A percentile compares a stretch with the other conserved stretches of the same genome.
Conservation (phyloP, 1,139 yeast species). For the Diutina ranongensis region DNA sequence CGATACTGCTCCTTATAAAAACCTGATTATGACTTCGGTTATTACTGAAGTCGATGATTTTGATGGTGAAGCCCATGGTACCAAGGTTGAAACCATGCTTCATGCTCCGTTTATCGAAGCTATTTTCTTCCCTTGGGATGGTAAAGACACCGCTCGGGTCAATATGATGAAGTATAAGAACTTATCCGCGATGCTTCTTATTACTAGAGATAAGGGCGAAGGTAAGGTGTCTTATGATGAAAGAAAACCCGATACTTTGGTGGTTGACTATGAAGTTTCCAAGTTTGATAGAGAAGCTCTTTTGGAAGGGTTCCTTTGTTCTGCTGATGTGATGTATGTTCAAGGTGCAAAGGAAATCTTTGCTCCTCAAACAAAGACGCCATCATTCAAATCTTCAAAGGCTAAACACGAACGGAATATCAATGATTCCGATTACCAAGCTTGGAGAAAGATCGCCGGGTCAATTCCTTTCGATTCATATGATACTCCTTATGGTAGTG, state of each 20-base stretch:
- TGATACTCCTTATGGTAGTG: conserved; percentile 34
- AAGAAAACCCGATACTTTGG: conserved; percentile 23
- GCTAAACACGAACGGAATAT: conserved; percentile 34
- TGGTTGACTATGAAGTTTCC: conserved; percentile 29
- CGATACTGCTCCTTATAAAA: conserved; percentile 24
- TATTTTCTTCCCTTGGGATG: conserved; percentile 34
- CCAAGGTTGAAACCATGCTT: conserved; percentile 40
- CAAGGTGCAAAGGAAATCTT: conserved; percentile 40
- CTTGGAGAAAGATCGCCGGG: conserved; percentile 28
- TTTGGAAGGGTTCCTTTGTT: conserved; percentile 26
- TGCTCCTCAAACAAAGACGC: conserved; percentile 26
- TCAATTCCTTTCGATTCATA: conserved; percentile 15
- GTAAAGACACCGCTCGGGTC: conserved; percentile 23
- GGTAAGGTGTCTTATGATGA: conserved; percentile 31
- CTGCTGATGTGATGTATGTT: conserved; percentile 38
- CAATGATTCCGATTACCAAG: conserved; percentile 33
- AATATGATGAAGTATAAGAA: conserved; percentile 29
- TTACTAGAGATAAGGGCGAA: conserved; percentile 36
- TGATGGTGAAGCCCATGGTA: conserved; percentile 49
- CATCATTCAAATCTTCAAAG: conserved; percentile 26
- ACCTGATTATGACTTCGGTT: conserved; percentile 42
- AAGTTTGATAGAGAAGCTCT: conserved; percentile 35
- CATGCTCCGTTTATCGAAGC: conserved; percentile 35
- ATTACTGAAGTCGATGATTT: conserved; percentile 38
- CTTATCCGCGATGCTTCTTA: conserved; percentile 31